These are phyloP conservation scores for Blastobotrys terrestris DNA, from an alignment of 805 yeast species.

Conservation along the genomic window DNA sequence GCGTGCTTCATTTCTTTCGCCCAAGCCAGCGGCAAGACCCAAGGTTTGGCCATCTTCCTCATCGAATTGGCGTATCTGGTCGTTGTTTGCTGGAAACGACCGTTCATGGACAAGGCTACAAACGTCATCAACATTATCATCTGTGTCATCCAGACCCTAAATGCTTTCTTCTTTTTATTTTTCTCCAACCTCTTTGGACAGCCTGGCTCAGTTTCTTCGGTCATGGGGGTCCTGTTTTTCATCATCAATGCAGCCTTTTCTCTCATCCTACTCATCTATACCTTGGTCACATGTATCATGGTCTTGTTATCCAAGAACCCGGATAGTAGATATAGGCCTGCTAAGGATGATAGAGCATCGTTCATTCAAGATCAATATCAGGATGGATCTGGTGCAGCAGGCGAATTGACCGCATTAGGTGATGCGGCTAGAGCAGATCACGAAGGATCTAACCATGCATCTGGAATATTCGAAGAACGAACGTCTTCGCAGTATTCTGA, in stretches of 20 bases:
- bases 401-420: constrained; percentile 62
- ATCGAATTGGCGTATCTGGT: constrained; percentile 66
- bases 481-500: not conserved
- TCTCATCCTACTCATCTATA: constrained; percentile 60
- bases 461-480: not conserved
- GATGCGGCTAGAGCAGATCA: constrained; percentile 77
- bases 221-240: constrained; percentile 91
- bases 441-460: constrained; percentile 36
- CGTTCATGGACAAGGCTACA: constrained; percentile 78
- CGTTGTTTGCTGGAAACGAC: constrained; percentile 56
- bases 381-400: constrained; percentile 27
- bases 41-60: constrained; percentile 69
- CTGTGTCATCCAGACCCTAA: constrained; percentile 63
- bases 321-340: constrained; percentile 81
- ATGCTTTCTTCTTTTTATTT: constrained; percentile 79
- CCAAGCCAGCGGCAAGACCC: constrained; percentile 76
- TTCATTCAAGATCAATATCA: constrained; percentile 47
- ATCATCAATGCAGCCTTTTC: constrained; percentile 86
- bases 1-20: constrained; percentile 70
- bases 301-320: constrained; percentile 76
- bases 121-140: constrained; percentile 70
- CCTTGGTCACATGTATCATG: constrained; percentile 57
- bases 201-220: constrained; percentile 67
- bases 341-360: constrained; percentile 86
- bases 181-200: constrained; percentile 82